Percentiles rank a stretch among this genome's conserved stretches.
Conservation (phyloP, 352 stramenopile species). For the Phytophthora idaei region DNA sequence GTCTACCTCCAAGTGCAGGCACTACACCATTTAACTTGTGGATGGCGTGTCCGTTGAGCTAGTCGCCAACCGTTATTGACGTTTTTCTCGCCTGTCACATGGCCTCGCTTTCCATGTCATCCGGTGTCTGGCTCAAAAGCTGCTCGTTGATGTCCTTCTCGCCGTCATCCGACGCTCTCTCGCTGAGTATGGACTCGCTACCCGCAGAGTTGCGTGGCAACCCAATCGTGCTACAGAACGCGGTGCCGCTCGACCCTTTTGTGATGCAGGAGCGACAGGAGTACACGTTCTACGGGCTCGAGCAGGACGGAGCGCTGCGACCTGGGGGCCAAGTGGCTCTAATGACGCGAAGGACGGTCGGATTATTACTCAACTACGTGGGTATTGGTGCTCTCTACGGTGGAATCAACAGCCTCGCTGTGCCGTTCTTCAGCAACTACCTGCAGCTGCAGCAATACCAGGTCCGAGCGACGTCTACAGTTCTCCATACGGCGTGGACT, state of each 20-base stretch:
- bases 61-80: constrained; percentile 25
- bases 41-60: constrained; percentile 16
- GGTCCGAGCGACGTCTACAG: constrained; percentile 44
- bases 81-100: constrained; percentile 27
- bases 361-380: constrained; percentile 75
- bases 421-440: constrained; percentile 66
- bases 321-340: constrained; percentile 57
- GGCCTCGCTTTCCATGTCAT: constrained; percentile 27
- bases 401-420: constrained; percentile 57
- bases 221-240: constrained; percentile 13
- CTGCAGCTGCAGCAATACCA: constrained; percentile 72
- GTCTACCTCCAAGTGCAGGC: background rate
- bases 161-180: constrained; percentile 23
- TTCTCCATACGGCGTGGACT: constrained; percentile 69
- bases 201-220: constrained; percentile 26
- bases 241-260: constrained; percentile 10
- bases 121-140: constrained; percentile 45
- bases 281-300: constrained; percentile 67
- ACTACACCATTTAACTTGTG: constrained; percentile 8
- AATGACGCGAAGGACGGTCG: constrained; percentile 47
- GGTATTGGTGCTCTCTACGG: constrained; percentile 73
- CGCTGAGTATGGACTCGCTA: constrained; percentile 34
- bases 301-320: constrained; percentile 68
- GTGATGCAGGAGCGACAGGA: constrained; percentile 34
- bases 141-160: constrained; percentile 40